Conservation (phyloP, 106 monocot species). For the Chionographis japonica region DNA sequence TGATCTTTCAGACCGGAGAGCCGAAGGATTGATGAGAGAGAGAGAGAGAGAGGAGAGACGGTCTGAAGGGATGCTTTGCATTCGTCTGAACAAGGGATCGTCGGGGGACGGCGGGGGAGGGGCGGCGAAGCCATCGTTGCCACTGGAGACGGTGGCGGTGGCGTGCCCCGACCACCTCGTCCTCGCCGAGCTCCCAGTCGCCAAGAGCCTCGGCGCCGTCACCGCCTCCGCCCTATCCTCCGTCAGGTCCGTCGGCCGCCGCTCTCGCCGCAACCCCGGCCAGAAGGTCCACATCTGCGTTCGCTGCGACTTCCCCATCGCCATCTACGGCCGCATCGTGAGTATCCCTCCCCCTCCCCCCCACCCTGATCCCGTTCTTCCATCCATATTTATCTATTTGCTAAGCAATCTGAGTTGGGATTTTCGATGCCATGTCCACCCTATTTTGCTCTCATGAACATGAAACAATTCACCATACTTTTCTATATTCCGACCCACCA, state of each 20-base stretch:
- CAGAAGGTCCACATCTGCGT: constrained; percentile 74
- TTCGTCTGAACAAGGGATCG: constrained; percentile 69
- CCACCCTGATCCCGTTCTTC: not conserved
- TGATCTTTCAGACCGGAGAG: not conserved
- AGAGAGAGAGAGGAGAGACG: not conserved
- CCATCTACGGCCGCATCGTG: constrained; percentile 73
- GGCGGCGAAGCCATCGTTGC: constrained; percentile 14
- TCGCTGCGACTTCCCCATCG: constrained; percentile 69
- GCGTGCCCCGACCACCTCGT: constrained; percentile 83
- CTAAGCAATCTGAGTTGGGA: too few species aligned
- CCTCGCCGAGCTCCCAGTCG: constrained; percentile 78
- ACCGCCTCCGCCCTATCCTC: constrained; percentile 32
- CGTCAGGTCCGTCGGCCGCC: constrained; percentile 49
- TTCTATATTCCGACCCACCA: too few species aligned
- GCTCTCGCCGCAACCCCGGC: constrained; percentile 53
- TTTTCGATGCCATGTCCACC: too few species aligned
- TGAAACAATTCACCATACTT: too few species aligned
- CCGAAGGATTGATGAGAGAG: not conserved
- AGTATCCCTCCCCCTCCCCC: not conserved
- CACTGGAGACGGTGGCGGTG: constrained; percentile 57
- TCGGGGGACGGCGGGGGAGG: constrained; percentile 29
- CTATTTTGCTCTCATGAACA: too few species aligned
- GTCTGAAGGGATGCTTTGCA: constrained; percentile 62
- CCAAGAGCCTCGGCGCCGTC: constrained; percentile 64
- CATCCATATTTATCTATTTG: too few species aligned